Evolutionary conservation across 2,329 filamentous ascomycete genomes (phyloP).

Genomic region (Pseudogymnoascus sp.): DNA sequence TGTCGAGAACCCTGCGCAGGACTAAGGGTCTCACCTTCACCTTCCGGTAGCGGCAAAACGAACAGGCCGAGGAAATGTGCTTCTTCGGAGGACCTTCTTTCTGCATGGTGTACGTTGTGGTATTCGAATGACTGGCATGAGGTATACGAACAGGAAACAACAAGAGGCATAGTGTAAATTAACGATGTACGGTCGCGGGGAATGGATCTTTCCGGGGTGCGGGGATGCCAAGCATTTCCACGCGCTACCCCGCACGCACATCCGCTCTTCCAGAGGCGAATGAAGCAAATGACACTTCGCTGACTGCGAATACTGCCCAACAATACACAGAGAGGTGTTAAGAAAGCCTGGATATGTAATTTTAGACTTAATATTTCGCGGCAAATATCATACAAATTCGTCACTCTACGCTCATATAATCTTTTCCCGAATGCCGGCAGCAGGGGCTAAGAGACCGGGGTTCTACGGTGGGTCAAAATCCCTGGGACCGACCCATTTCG

Average conservation of each 20-base stretch:
- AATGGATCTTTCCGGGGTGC: background rate
- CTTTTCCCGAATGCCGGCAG: no score
- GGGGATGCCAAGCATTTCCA: background rate
- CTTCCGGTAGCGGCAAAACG: background rate
- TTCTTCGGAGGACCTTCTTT: background rate
- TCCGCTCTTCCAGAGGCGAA: background rate
- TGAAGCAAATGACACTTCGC: background rate
- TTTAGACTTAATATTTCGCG: no score
- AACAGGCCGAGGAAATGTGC: constrained; percentile 1
- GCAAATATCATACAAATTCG: no score
- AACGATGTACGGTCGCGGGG: background rate
- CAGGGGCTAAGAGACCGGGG: no score
- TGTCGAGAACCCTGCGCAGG: background rate
- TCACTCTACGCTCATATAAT: no score
- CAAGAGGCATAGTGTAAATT: background rate
- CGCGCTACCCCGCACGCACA: background rate
- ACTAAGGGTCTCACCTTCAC: background rate
- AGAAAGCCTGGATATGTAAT: no score
- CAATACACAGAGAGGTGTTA: no score
- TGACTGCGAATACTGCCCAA: no score
- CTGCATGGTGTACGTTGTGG: background rate
- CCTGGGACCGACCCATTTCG: no score
- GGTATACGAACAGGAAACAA: background rate
- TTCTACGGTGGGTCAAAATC: no score
- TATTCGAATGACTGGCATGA: background rate